Evolutionary conservation across 768 basidiomycete genomes (phyloP).

Genomic region (Tylopilus cervinicoccineus): DNA sequence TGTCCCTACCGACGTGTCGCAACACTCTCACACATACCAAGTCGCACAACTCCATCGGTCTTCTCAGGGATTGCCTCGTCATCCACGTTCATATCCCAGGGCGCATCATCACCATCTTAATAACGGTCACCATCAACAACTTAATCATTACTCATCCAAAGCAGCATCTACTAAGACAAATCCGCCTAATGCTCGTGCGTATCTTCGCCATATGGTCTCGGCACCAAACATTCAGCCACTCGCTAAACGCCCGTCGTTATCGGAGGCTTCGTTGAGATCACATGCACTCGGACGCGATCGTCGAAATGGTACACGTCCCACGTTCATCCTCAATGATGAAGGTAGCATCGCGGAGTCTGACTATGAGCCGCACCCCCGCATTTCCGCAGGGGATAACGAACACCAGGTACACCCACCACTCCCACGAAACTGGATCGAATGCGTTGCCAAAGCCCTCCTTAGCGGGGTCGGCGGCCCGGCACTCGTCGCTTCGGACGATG

Average conservation of each 20-base stretch:
- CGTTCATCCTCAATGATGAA: conserved; percentile 33
- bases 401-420: conserved; percentile 45
- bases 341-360: conserved; percentile 23
- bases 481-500: conserved; percentile 28
- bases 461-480: conserved; percentile 42
- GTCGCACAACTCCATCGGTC: conserved; percentile 20
- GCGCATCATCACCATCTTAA: conserved; percentile 22
- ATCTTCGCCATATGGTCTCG: conserved; percentile 75
- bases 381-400: conserved; percentile 31
- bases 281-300: conserved; percentile 18
- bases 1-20: conserved; percentile 8
- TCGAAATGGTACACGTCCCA: conserved; percentile 30
- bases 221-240: conserved; percentile 42
- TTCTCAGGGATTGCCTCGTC: conserved; percentile 21
- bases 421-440: conserved; percentile 67
- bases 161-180: conserved; percentile 19
- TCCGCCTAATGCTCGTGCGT: conserved; percentile 53
- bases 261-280: conserved; percentile 33
- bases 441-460: conserved; percentile 63
- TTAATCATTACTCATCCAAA: conserved; percentile 25
- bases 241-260: conserved; percentile 29
- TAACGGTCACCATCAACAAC: conserved; percentile 18
- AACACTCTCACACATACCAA: conserved; percentile 8
- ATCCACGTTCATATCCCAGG: conserved; percentile 16
- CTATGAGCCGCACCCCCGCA: conserved; percentile 20